Percentiles rank a stretch among this genome's conserved stretches.
These are phyloP conservation scores for Usnea hakonensis DNA, from an alignment of 495 filamentous ascomycete genomes.

Conservation along the genomic window DNA sequence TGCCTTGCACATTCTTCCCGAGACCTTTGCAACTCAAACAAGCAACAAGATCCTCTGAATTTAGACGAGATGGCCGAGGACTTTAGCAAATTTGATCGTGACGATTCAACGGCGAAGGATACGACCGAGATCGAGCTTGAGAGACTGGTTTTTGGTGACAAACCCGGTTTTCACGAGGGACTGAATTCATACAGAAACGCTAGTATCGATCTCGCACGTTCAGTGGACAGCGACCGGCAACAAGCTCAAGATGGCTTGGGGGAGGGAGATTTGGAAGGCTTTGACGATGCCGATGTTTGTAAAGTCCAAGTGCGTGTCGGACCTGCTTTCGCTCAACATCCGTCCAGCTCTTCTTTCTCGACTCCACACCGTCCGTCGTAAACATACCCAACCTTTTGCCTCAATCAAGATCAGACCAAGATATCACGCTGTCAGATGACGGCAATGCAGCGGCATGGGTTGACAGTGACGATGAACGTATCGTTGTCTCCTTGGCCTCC, in stretches of 20 bases:
- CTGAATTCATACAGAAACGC: slow-evolving; percentile 38
- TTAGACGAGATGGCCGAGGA: neutral
- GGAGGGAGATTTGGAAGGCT: slow-evolving; percentile 33
- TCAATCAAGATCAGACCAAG: slow-evolving; percentile 31
- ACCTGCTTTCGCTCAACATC: slow-evolving; percentile 23
- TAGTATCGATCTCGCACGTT: neutral
- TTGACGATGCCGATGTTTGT: slow-evolving; percentile 59
- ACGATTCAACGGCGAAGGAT: slow-evolving; percentile 56
- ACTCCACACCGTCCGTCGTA: slow-evolving; percentile 47
- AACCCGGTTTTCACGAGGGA: slow-evolving; percentile 65
- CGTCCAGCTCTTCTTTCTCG: slow-evolving; percentile 60
- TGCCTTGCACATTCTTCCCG: too few relatives aligned
- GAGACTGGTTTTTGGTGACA: slow-evolving; percentile 75
- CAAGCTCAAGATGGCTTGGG: slow-evolving; percentile 24
- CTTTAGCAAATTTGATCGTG: slow-evolving; percentile 15
- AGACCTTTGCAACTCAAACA: too few relatives aligned
- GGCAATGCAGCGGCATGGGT: slow-evolving; percentile 63
- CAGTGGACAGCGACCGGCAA: neutral
- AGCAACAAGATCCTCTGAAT: neutral
- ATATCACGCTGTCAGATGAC: slow-evolving; percentile 32
- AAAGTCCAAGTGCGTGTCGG: neutral
- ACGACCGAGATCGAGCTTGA: slow-evolving; percentile 77
- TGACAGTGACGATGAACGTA: slow-evolving; percentile 89
- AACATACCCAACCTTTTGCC: slow-evolving; percentile 39
- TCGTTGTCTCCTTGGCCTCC: slow-evolving; percentile 71